Conservation (phyloP, 176 grass and related monocot species). For the Ananas comosus region DNA sequence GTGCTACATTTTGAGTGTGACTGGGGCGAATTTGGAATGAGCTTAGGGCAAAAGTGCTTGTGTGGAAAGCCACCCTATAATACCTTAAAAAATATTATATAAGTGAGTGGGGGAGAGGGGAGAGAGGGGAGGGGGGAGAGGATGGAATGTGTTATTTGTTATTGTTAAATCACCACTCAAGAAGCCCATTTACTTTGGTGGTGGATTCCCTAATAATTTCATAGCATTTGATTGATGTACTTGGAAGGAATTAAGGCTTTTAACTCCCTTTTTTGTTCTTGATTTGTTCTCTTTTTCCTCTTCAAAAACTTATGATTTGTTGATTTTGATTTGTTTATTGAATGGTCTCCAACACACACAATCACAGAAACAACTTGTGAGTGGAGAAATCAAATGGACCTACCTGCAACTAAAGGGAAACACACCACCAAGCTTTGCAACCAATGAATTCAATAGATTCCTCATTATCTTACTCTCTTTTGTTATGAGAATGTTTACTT, state of each 20-base stretch:
- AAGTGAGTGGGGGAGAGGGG: background rate
- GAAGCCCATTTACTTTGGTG: constrained; percentile 1
- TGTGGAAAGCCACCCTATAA: background rate
- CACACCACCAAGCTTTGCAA: constrained; percentile 21
- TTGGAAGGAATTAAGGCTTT: constrained; percentile 29
- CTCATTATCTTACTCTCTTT: constrained; percentile 30
- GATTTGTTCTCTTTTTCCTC: background rate
- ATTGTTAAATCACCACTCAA: constrained; percentile 16
- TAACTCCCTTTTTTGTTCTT: background rate
- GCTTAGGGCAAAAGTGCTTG: background rate
- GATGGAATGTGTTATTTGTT: constrained; percentile 3
- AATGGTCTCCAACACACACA: constrained; percentile 13
- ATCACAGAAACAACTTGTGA: background rate
- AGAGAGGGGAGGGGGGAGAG: no score
- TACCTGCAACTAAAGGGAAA: constrained; percentile 7
- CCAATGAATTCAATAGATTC: constrained; percentile 59
- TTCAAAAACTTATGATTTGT: background rate
- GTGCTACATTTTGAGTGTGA: background rate
- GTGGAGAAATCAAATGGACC: constrained; percentile 29
- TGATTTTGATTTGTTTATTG: constrained; percentile 11
- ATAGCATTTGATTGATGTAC: constrained; percentile 39
- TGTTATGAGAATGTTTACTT: background rate
- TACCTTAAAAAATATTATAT: background rate
- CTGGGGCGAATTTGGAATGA: background rate
- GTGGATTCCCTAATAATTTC: constrained; percentile 16